These are phyloP conservation scores for Lolium perenne DNA, from an alignment of 176 grass and related monocot species.

Conservation along the genomic window DNA sequence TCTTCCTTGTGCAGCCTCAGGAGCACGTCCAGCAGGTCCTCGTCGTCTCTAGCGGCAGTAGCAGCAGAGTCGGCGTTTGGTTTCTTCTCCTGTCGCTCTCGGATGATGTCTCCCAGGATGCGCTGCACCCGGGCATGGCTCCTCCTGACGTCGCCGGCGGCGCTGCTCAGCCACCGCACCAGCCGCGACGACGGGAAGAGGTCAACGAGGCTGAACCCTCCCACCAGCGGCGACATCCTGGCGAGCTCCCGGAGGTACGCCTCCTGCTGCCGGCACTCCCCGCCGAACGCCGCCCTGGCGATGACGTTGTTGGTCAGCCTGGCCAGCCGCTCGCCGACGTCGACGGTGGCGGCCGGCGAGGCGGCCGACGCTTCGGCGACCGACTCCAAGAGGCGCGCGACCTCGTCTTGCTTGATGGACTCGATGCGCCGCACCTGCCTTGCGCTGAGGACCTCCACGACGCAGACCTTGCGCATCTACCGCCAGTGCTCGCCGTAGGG, in stretches of 20 bases:
- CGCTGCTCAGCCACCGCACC: slow-evolving; percentile 33
- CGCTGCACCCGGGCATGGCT: slow-evolving; percentile 15
- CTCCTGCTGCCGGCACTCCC: slow-evolving; percentile 35
- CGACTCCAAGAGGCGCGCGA: neutral
- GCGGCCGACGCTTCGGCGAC: neutral
- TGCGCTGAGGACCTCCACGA: slow-evolving; percentile 48
- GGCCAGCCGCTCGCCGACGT: slow-evolving; percentile 5
- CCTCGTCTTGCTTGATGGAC: slow-evolving; percentile 41
- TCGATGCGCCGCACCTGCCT: slow-evolving; percentile 46
- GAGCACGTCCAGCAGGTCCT: slow-evolving; percentile 54
- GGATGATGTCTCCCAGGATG: slow-evolving; percentile 47
- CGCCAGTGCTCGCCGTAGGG: slow-evolving; percentile 50
- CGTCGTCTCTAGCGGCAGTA: neutral
- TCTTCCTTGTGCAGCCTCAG: slow-evolving; percentile 40
- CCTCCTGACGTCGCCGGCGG: slow-evolving; percentile 6
- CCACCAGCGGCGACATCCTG: slow-evolving; percentile 20
- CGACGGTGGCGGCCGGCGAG: neutral
- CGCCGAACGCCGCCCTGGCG: slow-evolving; percentile 48
- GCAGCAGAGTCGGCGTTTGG: neutral
- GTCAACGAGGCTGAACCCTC: slow-evolving; percentile 53
- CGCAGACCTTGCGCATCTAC: slow-evolving; percentile 51
- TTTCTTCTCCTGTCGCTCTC: slow-evolving; percentile 42
- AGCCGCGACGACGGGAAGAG: slow-evolving; percentile 56
- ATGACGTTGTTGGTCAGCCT: slow-evolving; percentile 44
- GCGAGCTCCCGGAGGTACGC: slow-evolving; percentile 41